Conservation (phyloP, 2,329 filamentous ascomycete species). For the Cadophora gregata region DNA sequence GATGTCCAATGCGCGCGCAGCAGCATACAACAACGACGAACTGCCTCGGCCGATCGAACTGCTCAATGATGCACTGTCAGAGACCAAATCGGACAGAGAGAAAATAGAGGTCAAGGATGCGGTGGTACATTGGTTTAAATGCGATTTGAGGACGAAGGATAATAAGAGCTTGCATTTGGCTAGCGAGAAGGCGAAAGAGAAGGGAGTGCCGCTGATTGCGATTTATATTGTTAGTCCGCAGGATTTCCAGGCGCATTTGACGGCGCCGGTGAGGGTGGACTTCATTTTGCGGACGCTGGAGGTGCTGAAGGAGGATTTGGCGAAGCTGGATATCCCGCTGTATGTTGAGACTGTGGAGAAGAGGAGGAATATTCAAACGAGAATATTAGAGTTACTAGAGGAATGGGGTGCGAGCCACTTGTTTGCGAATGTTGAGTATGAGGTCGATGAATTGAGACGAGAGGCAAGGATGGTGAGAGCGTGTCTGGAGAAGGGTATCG, state of each 20-base stretch:
- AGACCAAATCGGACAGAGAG: conserved; percentile 62
- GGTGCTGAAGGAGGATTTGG: conserved; percentile 70
- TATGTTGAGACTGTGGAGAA: conserved; percentile 74
- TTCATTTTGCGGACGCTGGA: conserved; percentile 77
- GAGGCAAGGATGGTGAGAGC: conserved; percentile 70
- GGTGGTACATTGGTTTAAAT: conserved; percentile 91
- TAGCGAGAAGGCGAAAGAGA: conserved; percentile 67
- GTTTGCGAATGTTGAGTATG: conserved; percentile 87
- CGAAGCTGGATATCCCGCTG: conserved; percentile 75
- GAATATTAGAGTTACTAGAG: conserved; percentile 69
- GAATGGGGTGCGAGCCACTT: conserved; percentile 78
- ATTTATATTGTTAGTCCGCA: conserved; percentile 83
- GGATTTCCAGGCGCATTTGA: conserved; percentile 83
- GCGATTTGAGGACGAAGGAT: conserved; percentile 75
- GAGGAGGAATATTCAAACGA: conserved; percentile 64
- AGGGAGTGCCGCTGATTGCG: conserved; percentile 74
- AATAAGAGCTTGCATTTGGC: conserved; percentile 76
- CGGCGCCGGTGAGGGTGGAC: conserved; percentile 75
- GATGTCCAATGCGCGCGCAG: conserved; percentile 81
- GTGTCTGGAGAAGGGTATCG: conserved; percentile 67
- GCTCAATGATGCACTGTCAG: conserved; percentile 64
- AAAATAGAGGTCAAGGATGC: conserved; percentile 60
- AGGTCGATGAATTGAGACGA: conserved; percentile 85
- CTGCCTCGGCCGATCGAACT: conserved; percentile 76
- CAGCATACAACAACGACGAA: conserved; percentile 72